Base-by-base conservation (phyloP, 768 basidiomycete genomes). In the Pleurotus pulmonarius region DNA sequence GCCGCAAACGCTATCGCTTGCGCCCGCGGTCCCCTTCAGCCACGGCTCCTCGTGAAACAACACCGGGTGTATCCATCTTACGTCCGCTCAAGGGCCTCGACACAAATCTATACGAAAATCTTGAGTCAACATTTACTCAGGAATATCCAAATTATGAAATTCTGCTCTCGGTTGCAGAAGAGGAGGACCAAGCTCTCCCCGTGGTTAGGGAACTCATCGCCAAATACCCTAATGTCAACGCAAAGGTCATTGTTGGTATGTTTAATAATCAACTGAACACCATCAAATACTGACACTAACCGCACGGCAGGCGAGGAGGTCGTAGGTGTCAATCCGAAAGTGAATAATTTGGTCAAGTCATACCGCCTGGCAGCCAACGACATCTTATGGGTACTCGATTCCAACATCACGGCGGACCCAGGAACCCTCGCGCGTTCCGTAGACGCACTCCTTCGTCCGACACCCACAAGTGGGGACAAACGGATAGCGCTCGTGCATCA, bases 301-400 rank as follows among this genome's bases (percentile, higher is more conserved):
- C 11, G 39, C 56, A 48, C 37, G 45, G 4, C 61, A 94, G 94
- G 93, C 47, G 87, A 92, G 64, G 86, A 90, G 59, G 68, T 80
- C 46, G 88, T 96, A 16, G 95, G 96, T 4, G 86, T 92, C 24
- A 99, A 99, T 63, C 97, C 97, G 0, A 98, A 98, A 77, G 88
- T 98, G 64, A 98, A 98, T 75, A 98, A 98, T 70, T 86, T 99
- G 46, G 79, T 94, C 59, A 85, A 86, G 34, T 82, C 95, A 12
- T 98, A 94, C 69, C 77, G 78, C 45, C 74, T 83, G 65, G 97
- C 96, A 0, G 73, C 79, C 55, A 77, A 97, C 66, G 94, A 98
- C 65, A 90, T 98, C 48, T 74, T 98, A 49, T 99, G 95, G 95
- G 89, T 98, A 26, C 79, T 98, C 49, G 97, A 99, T 70, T 97